phyloP scores from a whole-genome alignment of 352 stramenopile species.

The Thraustotheca clavata region DNA sequence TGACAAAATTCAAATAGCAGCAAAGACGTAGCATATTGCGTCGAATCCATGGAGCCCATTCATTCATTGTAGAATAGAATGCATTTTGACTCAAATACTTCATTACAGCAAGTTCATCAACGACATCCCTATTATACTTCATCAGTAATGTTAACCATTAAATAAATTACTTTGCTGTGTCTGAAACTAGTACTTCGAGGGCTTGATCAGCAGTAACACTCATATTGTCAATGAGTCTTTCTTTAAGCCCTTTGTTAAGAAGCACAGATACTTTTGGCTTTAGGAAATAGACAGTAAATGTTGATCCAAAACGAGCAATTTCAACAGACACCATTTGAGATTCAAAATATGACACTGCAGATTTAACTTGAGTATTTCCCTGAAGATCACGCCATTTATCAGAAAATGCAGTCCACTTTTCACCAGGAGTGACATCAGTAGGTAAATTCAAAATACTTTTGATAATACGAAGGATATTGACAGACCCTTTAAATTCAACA shows the following conservation, averaged over 20 bases:
- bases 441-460: constrained; percentile 1
- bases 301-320: background rate
- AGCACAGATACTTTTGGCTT: background rate
- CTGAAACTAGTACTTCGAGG: constrained; percentile 18
- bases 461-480: constrained; percentile 18
- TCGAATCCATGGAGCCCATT: constrained; percentile 8
- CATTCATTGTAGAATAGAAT: constrained; percentile 20
- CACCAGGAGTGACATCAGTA: background rate
- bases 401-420: background rate
- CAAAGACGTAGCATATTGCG: constrained; percentile 18
- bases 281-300: constrained; percentile 16
- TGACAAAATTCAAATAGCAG: constrained; percentile 23
- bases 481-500: constrained; percentile 1
- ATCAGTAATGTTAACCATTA: too few species aligned
- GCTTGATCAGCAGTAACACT: constrained; percentile 11
- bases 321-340: constrained; percentile 15
- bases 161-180: constrained; percentile 11
- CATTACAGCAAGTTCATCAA: constrained; percentile 18
- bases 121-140: constrained; percentile 21
- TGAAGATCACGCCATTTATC: background rate
- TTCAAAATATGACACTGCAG: constrained; percentile 11
- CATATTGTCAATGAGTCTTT: constrained; percentile 7
- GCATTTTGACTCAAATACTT: constrained; percentile 8
- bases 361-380: constrained; percentile 2
- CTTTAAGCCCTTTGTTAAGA: constrained; percentile 6